Conservation (phyloP, 805 yeast genomes). For the Candida maltosa region DNA sequence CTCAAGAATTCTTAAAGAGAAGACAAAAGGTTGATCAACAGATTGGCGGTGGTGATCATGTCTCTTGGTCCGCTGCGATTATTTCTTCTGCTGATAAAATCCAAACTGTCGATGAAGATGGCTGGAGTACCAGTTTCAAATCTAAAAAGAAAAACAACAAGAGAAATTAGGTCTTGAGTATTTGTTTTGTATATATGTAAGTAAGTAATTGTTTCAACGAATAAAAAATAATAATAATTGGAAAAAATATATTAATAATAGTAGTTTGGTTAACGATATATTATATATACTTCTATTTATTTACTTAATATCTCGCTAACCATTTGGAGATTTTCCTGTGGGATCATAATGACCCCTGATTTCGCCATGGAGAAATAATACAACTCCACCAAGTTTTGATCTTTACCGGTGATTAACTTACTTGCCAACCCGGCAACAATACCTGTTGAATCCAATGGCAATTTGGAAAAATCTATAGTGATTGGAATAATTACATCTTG, state of each 20-base stretch:
- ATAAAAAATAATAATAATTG: not conserved
- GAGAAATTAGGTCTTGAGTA: conserved; percentile 2
- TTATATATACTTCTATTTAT: not conserved
- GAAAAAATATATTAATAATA: not conserved
- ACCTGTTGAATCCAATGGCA: conserved; percentile 62
- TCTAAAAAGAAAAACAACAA: conserved; percentile 38
- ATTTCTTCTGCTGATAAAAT: conserved; percentile 38
- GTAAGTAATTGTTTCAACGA: not conserved
- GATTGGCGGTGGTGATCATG: conserved; percentile 34
- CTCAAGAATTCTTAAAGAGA: conserved; percentile 81
- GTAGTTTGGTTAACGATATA: not conserved
- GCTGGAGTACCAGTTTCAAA: conserved; percentile 43
- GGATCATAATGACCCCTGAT: conserved; percentile 58
- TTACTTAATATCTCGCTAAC: conserved; percentile 17
- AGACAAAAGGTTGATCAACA: conserved; percentile 68
- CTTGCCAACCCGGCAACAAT: conserved; percentile 65
- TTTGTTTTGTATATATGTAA: not conserved
- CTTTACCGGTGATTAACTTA: conserved; percentile 37
- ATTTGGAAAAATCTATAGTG: conserved; percentile 46
- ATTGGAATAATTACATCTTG: conserved; percentile 58
- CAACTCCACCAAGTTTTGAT: conserved; percentile 41
- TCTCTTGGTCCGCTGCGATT: conserved; percentile 75
- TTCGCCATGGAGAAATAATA: conserved; percentile 59
- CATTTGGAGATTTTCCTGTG: conserved; percentile 42
- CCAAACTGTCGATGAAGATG: conserved; percentile 40